Evolutionary conservation across 2,329 filamentous ascomycete species (phyloP).

Genomic region (Clonostachys byssicola): DNA sequence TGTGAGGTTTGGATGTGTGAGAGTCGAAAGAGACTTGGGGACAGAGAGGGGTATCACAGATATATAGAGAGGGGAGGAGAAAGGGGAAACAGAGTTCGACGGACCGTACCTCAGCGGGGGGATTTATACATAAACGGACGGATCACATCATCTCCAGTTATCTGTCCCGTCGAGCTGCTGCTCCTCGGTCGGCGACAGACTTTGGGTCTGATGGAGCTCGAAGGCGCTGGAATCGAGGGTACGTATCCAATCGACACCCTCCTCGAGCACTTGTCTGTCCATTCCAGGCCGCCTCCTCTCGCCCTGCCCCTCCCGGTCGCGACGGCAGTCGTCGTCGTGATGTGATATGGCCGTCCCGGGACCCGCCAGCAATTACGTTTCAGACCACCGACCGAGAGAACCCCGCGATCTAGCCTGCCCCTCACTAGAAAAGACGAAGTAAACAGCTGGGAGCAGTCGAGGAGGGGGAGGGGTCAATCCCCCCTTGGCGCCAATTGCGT

Average conservation of each 20-base stretch:
- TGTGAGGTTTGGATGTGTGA: constrained; percentile 5
- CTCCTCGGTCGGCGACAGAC: too few species aligned
- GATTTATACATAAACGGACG: neutral
- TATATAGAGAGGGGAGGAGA: neutral
- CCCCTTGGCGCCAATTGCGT: constrained; percentile 2
- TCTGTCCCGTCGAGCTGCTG: too few species aligned
- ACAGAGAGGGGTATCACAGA: constrained; percentile 1
- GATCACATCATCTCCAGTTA: neutral
- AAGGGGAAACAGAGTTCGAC: neutral
- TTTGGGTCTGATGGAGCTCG: too few species aligned
- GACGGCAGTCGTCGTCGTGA: too few species aligned
- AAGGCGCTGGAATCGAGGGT: too few species aligned
- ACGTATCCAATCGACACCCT: too few species aligned
- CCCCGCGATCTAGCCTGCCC: constrained; percentile 2
- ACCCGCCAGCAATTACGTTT: neutral
- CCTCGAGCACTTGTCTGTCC: too few species aligned
- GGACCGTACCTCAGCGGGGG: neutral
- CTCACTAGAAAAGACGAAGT: neutral
- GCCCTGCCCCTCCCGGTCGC: too few species aligned
- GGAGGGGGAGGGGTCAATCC: neutral
- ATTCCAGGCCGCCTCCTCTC: too few species aligned
- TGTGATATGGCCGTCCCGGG: neutral
- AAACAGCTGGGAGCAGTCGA: neutral
- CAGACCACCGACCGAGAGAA: neutral
- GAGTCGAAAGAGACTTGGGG: neutral